A percentile compares a stretch with the other conserved stretches of the same genome.
These are phyloP conservation scores for Pistacia vera DNA, from an alignment of 345 rosid genomes.

Conservation along the genomic window DNA sequence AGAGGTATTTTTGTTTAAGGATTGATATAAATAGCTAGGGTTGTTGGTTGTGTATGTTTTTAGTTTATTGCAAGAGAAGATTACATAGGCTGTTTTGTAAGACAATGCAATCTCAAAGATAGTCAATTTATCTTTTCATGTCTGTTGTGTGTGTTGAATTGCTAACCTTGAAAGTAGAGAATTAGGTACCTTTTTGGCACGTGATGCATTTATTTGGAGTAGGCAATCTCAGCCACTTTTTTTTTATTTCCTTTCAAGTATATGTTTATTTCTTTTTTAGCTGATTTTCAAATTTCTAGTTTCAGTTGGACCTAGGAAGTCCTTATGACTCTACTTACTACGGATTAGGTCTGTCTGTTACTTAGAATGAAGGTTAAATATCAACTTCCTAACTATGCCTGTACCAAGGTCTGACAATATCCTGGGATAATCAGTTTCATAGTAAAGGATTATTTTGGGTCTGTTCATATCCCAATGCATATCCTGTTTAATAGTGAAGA, in stretches of 20 bases:
- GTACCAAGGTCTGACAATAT: neutral
- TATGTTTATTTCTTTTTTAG: no score
- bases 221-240: neutral
- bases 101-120: neutral
- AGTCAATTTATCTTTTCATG: neutral
- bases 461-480: neutral
- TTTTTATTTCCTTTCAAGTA: no score
- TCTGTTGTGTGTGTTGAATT: neutral
- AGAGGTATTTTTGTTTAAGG: constrained; percentile 51
- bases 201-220: neutral
- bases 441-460: neutral
- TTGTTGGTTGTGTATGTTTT: neutral
- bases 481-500: neutral
- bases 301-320: no score
- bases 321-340: no score
- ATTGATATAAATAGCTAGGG: neutral
- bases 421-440: neutral
- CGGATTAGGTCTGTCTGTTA: neutral
- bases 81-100: neutral
- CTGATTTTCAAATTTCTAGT: no score
- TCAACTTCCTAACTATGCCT: neutral
- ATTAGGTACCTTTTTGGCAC: neutral
- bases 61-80: neutral
- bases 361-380: neutral
- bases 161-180: neutral